phyloP scores from a whole-genome alignment of 768 basidiomycete genomes.

The Pleurotus platypus region DNA sequence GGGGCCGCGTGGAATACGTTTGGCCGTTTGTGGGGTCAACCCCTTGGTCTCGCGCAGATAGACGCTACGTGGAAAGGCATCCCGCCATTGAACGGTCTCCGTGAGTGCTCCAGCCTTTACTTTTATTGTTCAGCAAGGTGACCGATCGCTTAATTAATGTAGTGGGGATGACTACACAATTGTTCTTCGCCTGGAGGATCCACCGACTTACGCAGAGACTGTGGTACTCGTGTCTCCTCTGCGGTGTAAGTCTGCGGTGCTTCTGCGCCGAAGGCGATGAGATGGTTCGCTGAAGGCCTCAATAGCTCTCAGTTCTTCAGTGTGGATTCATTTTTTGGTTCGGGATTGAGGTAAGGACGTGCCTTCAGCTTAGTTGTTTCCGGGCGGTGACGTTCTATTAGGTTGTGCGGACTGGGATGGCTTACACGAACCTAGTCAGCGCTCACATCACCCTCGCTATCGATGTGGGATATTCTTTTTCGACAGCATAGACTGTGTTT shows the following conservation, averaged over 20 bases:
- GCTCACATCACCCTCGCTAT: not conserved
- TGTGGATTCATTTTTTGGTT: not conserved
- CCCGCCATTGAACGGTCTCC: not conserved
- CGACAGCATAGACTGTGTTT: not conserved
- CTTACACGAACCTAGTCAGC: not conserved
- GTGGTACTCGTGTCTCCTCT: constrained; percentile 8
- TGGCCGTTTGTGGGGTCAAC: constrained; percentile 15
- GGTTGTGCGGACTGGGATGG: not conserved
- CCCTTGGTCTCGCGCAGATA: constrained; percentile 4
- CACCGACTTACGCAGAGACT: constrained; percentile 1
- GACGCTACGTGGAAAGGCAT: constrained; percentile 11
- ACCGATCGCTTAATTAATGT: too few relatives aligned
- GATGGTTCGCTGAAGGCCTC: not conserved
- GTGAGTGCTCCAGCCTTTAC: constrained; percentile 4
- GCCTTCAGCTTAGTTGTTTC: not conserved
- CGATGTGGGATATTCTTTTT: not conserved
- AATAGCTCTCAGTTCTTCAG: not conserved
- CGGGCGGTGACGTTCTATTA: not conserved
- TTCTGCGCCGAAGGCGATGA: not conserved
- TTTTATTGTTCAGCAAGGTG: too few relatives aligned
- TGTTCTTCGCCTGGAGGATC: constrained; percentile 13
- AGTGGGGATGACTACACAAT: constrained; percentile 9
- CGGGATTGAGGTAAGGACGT: not conserved
- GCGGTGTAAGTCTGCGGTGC: not conserved
- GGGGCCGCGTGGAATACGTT: constrained; percentile 14